A percentile compares a stretch with the other conserved stretches of the same genome.
These are phyloP conservation scores for Coniophora puteana DNA, from an alignment of 1,284 basidiomycete species.

Conservation along the genomic window DNA sequence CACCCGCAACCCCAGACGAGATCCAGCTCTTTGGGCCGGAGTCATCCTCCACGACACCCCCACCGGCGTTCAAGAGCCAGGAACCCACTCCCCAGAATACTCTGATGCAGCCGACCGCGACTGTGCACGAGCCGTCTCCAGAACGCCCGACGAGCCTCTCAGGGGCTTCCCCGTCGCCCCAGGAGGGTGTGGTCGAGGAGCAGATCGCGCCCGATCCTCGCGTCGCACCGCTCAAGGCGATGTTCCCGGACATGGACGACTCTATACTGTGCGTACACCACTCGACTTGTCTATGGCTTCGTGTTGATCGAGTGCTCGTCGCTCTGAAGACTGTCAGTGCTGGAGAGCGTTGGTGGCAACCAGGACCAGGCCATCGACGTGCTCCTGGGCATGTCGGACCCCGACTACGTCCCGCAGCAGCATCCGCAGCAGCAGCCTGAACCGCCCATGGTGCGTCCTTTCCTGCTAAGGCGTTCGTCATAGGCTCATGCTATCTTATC, in stretches of 20 bases:
- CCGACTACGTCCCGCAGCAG: conserved; percentile 48
- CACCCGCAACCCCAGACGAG: too few relatives aligned
- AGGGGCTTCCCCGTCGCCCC: too few relatives aligned
- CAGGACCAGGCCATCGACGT: conserved; percentile 71
- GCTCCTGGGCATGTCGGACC: conserved; percentile 79
- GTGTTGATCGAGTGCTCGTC: conserved; percentile 7
- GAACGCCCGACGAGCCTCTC: too few relatives aligned
- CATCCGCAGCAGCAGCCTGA: conserved; percentile 16
- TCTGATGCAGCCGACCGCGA: too few relatives aligned
- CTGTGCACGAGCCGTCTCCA: too few relatives aligned
- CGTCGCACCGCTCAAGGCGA: conserved; percentile 53
- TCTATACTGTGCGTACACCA: conserved; percentile 50
- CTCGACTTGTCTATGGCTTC: conserved; percentile 1
- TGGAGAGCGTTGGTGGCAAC: conserved; percentile 62
- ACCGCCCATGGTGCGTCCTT: too few relatives aligned
- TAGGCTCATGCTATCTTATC: too few relatives aligned
- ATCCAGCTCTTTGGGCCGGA: too few relatives aligned
- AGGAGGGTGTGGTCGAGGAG: too few relatives aligned
- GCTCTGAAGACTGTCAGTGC: conserved; percentile 50
- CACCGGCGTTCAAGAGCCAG: too few relatives aligned
- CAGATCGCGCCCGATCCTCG: conserved; percentile 35
- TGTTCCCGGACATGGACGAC: conserved; percentile 81
- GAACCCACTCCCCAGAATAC: too few relatives aligned
- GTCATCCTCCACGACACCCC: too few relatives aligned
- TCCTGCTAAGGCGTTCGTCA: conserved; percentile 6